Evolutionary conservation across 805 yeast genomes (phyloP).

Genomic region (Maudiozyma pseudohumilis): DNA sequence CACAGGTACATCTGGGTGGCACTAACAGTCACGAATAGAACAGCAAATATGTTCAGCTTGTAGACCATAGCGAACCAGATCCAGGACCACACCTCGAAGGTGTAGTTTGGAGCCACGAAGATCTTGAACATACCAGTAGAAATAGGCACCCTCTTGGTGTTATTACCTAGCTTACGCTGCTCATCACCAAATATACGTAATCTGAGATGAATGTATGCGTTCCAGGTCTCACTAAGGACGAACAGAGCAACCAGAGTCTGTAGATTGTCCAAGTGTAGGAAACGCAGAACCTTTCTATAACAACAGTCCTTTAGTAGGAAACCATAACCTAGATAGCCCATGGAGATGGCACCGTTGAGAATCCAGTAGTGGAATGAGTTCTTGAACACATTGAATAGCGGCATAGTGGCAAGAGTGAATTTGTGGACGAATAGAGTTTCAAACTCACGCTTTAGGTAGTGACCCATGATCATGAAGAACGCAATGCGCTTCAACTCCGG

Average conservation of each 20-base stretch:
- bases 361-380: conserved; percentile 90
- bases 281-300: conserved; percentile 11
- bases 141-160: conserved; percentile 35
- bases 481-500: conserved; percentile 25
- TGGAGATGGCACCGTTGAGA: conserved; percentile 57
- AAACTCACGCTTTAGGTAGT: conserved; percentile 78
- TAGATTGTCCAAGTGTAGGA: conserved; percentile 13
- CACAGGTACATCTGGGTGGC: conserved; percentile 79
- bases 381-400: conserved; percentile 73
- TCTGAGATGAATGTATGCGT: conserved; percentile 59
- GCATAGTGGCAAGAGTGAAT: conserved; percentile 90
- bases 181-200: conserved; percentile 42
- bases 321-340: conserved; percentile 46
- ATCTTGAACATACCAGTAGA: conserved; percentile 72
- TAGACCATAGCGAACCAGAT: conserved; percentile 50
- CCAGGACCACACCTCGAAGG: conserved; percentile 80
- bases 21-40: conserved; percentile 61
- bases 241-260: conserved; percentile 36
- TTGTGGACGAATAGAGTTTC: conserved; percentile 80
- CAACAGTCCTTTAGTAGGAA: conserved; percentile 15
- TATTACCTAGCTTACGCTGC: conserved; percentile 28
- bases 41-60: conserved; percentile 68
- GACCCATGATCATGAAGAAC: conserved; percentile 47
- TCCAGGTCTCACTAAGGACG: conserved; percentile 57
- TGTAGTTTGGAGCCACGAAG: conserved; percentile 90